Base-by-base conservation (phyloP, 2,329 filamentous ascomycete genomes). In the Aureobasidium sp. region DNA sequence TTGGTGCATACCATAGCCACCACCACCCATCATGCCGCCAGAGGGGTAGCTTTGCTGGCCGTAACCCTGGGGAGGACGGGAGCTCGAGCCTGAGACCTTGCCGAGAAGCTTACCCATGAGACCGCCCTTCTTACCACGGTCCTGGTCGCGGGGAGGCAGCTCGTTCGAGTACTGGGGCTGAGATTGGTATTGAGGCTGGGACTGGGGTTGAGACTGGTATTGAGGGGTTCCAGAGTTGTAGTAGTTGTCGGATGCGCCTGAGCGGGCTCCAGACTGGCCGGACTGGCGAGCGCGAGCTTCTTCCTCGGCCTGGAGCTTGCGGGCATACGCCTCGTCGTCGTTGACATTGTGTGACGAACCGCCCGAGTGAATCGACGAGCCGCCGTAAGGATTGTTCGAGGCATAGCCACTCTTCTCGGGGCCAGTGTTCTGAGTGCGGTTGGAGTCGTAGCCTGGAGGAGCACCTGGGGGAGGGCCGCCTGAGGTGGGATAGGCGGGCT, bases 281-380 rank as follows among this genome's bases (percentile, higher is more conserved):
- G 53, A 22, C 36, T 56, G 61, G 20, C 57, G 31, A 14, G 52
- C 65, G 48, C 84, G 83, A 6, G 85, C 84, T 66, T 96, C 82
- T 74, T 96, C 91, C 74, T 96, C 89, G 48, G 88, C 88, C 73
- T 96, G 92, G 45, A 96, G 78, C 70, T 86, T 84, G 44, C 89
- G 82, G 8, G 92, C 91, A 11, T 92, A 78, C 29, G 81, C 82
- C 63, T 88, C 90, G 71, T 95, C 91, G 51, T 88, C 86, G 63
- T 83, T 83, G 34, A 80, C 72, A 59, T 74, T 71, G 47, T 60
- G 48, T 42, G 47, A 22, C 6, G 55, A 60, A 7, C 36, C 52
- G 8, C 6, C 62, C 39, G 53, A 55, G 51, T 65, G 62, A 8
- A 67, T 69, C 37, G 81, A 78, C 0, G 55, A 58, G 27, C 37